Percentiles rank a stretch among this genome's conserved stretches.
These are phyloP conservation scores for Elsinoe fawcettii DNA, from an alignment of 2,329 filamentous ascomycete species.

Conservation along the genomic window DNA sequence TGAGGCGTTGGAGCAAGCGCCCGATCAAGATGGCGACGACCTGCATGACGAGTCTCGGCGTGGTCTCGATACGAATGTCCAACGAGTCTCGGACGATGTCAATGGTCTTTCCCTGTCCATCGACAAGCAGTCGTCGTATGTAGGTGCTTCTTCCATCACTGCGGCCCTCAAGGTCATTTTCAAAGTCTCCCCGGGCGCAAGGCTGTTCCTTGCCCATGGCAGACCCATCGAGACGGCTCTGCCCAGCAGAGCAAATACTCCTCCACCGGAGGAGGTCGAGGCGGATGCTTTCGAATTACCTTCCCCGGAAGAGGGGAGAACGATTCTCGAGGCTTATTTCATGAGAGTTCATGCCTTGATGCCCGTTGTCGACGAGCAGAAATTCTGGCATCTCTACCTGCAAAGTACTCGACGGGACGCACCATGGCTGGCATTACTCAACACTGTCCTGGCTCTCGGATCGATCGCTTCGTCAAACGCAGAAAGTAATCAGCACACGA, in stretches of 20 bases:
- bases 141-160: slow-evolving; percentile 28
- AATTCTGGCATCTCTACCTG: slow-evolving; percentile 27
- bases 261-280: slow-evolving; percentile 20
- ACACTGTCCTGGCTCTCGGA: slow-evolving; percentile 28
- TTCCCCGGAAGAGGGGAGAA: slow-evolving; percentile 23
- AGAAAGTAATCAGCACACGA: slow-evolving; percentile 25
- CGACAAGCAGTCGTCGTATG: slow-evolving; percentile 27
- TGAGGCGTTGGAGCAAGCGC: slow-evolving; percentile 61
- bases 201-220: slow-evolving; percentile 22
- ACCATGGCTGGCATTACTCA: slow-evolving; percentile 28
- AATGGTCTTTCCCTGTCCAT: slow-evolving; percentile 27
- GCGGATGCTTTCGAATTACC: slow-evolving; percentile 17
- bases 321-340: slow-evolving; percentile 28
- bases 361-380: slow-evolving; percentile 30
- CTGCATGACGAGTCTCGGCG: slow-evolving; percentile 48
- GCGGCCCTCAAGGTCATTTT: slow-evolving; percentile 29
- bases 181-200: slow-evolving; percentile 25
- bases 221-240: slow-evolving; percentile 22
- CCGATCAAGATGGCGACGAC: slow-evolving; percentile 55
- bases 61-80: slow-evolving; percentile 33
- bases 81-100: slow-evolving; percentile 33
- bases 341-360: slow-evolving; percentile 27
- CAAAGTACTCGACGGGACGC: slow-evolving; percentile 26
- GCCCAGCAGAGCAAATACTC: slow-evolving; percentile 24
- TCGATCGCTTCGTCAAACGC: slow-evolving; percentile 25